Conservation (phyloP, 371 early-diverging fungal species). For the Circinella minor region DNA sequence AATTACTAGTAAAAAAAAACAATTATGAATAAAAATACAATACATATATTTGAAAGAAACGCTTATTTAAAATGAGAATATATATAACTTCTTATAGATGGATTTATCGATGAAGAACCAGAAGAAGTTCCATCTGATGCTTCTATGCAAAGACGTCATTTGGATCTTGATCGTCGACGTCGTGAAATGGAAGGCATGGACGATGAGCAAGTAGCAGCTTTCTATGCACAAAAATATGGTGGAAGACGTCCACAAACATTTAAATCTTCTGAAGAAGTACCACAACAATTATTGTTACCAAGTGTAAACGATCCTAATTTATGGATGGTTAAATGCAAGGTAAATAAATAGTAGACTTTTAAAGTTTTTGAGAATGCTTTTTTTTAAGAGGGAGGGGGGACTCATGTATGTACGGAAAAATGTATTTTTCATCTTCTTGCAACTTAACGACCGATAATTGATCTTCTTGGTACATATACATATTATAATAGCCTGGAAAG, state of each 20-base stretch:
- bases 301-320: slow-evolving; percentile 91
- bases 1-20: no score
- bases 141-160: slow-evolving; percentile 51
- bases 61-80: background rate
- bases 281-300: slow-evolving; percentile 84
- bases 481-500: slow-evolving; percentile 69
- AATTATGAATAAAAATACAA: no score
- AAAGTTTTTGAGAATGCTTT: no score
- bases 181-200: slow-evolving; percentile 75
- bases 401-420: no score
- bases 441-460: no score
- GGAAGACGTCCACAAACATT: slow-evolving; percentile 59
- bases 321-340: slow-evolving; percentile 93
- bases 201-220: slow-evolving; percentile 85
- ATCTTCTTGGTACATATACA: no score
- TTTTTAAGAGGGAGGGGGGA: no score
- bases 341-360: slow-evolving; percentile 16
- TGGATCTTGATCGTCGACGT: slow-evolving; percentile 73
- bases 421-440: no score
- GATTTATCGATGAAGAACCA: slow-evolving; percentile 74
- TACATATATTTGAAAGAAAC: background rate
- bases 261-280: slow-evolving; percentile 74
- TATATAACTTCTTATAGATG: slow-evolving; percentile 39
- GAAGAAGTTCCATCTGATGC: slow-evolving; percentile 70
- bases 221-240: slow-evolving; percentile 81